Conservation (phyloP, 129 eudicot genomes). For the Pulicaria dysenterica region DNA sequence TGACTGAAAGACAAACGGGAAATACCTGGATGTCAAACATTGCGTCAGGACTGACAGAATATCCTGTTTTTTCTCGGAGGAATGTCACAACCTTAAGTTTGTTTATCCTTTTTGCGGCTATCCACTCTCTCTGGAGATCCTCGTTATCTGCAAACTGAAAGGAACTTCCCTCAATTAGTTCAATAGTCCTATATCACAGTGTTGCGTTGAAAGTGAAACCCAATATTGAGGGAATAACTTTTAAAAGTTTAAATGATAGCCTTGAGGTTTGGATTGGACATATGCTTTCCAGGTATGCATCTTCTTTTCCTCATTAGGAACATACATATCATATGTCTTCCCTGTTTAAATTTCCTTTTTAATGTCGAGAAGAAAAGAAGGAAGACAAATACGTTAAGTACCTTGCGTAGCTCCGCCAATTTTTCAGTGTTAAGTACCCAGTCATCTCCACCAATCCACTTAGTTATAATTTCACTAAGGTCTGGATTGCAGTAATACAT, state of each 20-base stretch:
- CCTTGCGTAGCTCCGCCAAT: conserved; percentile 81
- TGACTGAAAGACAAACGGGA: conserved; percentile 21
- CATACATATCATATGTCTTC: background rate
- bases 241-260: conserved; percentile 5
- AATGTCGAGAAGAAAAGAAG: conserved; percentile 1
- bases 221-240: conserved; percentile 17
- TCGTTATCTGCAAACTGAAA: conserved; percentile 81
- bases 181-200: conserved; percentile 10
- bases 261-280: conserved; percentile 27
- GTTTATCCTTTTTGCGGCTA: conserved; percentile 78
- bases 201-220: background rate
- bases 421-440: conserved; percentile 90
- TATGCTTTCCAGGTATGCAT: background rate
- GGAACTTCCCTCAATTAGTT: conserved; percentile 11
- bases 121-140: conserved; percentile 88
- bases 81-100: conserved; percentile 73
- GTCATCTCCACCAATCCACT: conserved; percentile 86
- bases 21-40: conserved; percentile 97
- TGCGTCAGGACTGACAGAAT: conserved; percentile 84
- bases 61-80: conserved; percentile 82
- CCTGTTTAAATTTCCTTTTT: background rate
- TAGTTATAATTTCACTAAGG: conserved; percentile 73
- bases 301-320: background rate
- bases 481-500: conserved; percentile 88
- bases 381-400: conserved; percentile 25